These are phyloP conservation scores for Suhomyces emberorum DNA, from an alignment of 805 yeast species.

Conservation along the genomic window DNA sequence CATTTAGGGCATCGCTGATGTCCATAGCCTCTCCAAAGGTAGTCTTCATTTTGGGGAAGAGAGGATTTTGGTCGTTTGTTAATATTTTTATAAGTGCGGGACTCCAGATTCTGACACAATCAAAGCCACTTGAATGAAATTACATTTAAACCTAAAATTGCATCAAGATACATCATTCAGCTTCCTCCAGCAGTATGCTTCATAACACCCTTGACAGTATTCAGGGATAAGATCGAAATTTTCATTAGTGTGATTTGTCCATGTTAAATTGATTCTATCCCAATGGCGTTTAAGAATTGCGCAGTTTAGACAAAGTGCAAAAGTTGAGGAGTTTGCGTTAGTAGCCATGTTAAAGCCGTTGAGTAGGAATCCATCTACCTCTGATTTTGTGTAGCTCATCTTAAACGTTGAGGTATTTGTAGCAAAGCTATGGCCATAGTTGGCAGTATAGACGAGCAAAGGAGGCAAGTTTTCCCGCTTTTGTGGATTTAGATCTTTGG, in stretches of 20 bases:
- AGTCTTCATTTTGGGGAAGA: no score
- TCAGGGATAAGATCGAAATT: no score
- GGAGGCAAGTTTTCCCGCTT: constrained; percentile 39
- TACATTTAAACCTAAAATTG: no score
- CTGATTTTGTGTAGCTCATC: constrained; percentile 44
- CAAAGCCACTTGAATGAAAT: no score
- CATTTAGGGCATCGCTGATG: constrained; percentile 14
- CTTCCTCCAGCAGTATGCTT: constrained; percentile 19
- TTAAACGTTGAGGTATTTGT: constrained; percentile 63
- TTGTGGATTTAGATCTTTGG: not conserved
- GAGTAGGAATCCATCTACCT: constrained; percentile 42
- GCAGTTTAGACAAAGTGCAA: constrained; percentile 53
- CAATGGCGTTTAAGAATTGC: constrained; percentile 51
- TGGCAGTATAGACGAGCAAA: constrained; percentile 50
- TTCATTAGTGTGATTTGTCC: constrained; percentile 2
- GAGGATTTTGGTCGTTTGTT: no score
- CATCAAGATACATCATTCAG: no score
- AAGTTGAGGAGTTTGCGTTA: constrained; percentile 37
- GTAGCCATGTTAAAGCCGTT: constrained; percentile 56
- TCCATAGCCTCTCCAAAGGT: constrained; percentile 3
- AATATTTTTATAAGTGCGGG: no score
- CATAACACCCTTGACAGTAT: constrained; percentile 16
- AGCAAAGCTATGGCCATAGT: constrained; percentile 35
- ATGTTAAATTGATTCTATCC: constrained; percentile 23
- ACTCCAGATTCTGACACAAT: no score